Conservation (phyloP, 2,329 filamentous ascomycete species). For the Nigrospora sphaerica region DNA sequence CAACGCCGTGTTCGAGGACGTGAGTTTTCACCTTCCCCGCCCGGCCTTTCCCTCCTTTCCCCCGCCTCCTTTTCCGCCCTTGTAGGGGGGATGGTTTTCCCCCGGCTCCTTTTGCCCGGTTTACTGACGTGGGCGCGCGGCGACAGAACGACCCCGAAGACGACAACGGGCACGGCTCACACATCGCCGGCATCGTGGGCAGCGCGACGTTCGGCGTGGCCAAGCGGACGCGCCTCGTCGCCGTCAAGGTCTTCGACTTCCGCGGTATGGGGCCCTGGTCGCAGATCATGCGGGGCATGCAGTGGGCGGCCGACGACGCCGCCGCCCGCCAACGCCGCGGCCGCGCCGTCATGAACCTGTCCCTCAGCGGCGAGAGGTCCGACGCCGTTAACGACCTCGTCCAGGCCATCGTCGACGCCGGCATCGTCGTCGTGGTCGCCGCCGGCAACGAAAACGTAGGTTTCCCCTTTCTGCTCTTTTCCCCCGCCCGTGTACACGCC, state of each 20-base stretch:
- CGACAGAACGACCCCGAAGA: slow-evolving; percentile 14
- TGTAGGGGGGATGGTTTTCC: neutral
- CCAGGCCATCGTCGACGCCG: slow-evolving; percentile 4
- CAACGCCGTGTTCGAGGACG: slow-evolving; percentile 1
- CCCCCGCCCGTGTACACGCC: neutral
- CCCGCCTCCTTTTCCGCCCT: neutral
- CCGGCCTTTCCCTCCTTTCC: no score
- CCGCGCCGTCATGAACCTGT: slow-evolving; percentile 15
- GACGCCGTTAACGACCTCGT: slow-evolving; percentile 9
- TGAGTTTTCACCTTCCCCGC: neutral
- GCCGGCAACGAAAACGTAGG: slow-evolving; percentile 12
- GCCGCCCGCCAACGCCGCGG: slow-evolving; percentile 7
- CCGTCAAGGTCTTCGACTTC: slow-evolving; percentile 26
- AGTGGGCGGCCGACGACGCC: slow-evolving; percentile 11
- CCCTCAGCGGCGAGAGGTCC: slow-evolving; percentile 10
- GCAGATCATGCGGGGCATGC: slow-evolving; percentile 25
- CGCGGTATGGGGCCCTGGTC: slow-evolving; percentile 21
- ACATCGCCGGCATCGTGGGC: slow-evolving; percentile 32
- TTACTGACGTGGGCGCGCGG: no score
- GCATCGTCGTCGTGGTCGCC: slow-evolving; percentile 10
- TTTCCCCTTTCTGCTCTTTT: slow-evolving; percentile 3
- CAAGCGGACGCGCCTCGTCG: slow-evolving; percentile 25
- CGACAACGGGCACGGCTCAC: slow-evolving; percentile 31
- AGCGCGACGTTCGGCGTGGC: slow-evolving; percentile 30
- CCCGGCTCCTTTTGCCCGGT: no score